Evolutionary conservation across 352 stramenopile genomes (phyloP), one percentile per base, ranked within the genome.

Genomic region (Phytophthora nicotianae): DNA sequence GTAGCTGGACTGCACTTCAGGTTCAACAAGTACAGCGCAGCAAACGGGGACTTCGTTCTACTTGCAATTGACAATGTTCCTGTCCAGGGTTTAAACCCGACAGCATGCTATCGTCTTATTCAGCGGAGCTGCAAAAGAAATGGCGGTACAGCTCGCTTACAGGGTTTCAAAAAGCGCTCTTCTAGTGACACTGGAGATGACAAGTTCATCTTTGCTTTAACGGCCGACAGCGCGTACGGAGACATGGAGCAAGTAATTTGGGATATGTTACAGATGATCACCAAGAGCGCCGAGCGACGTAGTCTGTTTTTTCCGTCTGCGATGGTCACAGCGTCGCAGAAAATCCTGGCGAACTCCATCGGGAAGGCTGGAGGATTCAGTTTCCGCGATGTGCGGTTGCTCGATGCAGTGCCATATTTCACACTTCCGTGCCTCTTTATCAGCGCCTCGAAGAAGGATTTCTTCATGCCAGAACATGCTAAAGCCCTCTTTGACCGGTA

Each of bases 171-270:
- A 32, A 48, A 68, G 20, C 72, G 65, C 16, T 72, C 54, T 0
- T 54, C 53, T 4, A 55, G 50, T 8, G 62, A 33, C 7, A 47
- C 24, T 62, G 50, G 24, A 61, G 58, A 32, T 16, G 59, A 86
- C 46, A 51, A 70, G n/a, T 90, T 93, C 26, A 77, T 91, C 2
- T 86, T 86, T 65, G 80, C 71, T 3, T 37, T 91, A 16, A 74
- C 68, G 5, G 52, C 86, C 6, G 84, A 93, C 60, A 86, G 77
- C 26, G 75, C 76, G 6, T 93, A 88, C 45, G 81, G 80, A 43
- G 84, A 93, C 47, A 86, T 93, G 79, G 76, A 90, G 61, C 75
- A 79, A 53, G 81, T 93, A 20, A 79, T 93, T 48, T 71, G 72
- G 50, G 84, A 93, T 74, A 89, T 89, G 81, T 62, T 93, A 6